Conservation (phyloP, 257 asterid genomes). For the Verbascum thapsus region DNA sequence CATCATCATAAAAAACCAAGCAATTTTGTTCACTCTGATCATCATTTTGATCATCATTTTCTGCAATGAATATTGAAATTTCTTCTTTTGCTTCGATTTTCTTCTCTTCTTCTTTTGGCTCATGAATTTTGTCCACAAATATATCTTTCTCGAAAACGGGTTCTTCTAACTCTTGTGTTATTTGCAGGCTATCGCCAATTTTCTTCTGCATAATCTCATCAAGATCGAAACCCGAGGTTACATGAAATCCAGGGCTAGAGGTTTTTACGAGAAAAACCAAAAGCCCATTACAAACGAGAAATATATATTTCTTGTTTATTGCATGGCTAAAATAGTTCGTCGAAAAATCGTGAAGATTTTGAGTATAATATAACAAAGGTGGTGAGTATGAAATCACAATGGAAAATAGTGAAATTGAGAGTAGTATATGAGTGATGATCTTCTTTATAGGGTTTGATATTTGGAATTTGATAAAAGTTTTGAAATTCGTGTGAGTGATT, state of each 20-base stretch:
- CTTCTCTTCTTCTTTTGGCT: not conserved
- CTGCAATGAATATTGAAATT: constrained; percentile 16
- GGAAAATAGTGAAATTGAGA: constrained; percentile 44
- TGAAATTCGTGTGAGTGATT: constrained; percentile 33
- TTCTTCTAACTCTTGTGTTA: not conserved
- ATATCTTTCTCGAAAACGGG: constrained; percentile 16
- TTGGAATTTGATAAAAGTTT: constrained; percentile 4
- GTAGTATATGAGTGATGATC: constrained; percentile 32
- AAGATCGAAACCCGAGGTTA: constrained; percentile 27
- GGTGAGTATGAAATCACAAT: constrained; percentile 33
- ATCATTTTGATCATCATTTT: constrained; percentile 3
- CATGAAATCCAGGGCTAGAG: constrained; percentile 27
- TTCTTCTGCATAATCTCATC: constrained; percentile 24
- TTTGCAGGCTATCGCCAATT: constrained; percentile 5
- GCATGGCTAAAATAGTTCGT: constrained; percentile 27
- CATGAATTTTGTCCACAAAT: not conserved
- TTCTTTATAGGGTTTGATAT: constrained; percentile 29
- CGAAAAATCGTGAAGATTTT: constrained; percentile 24
- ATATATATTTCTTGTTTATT: constrained; percentile 49
- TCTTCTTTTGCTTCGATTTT: not conserved
- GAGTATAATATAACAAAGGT: constrained; percentile 10
- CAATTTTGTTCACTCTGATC: not conserved
- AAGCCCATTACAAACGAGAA: constrained; percentile 62
- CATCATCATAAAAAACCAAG: constrained; percentile 4
- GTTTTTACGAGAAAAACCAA: constrained; percentile 50